Evolutionary conservation across 768 basidiomycete species (phyloP).

Genomic region (Daedalea quercina): DNA sequence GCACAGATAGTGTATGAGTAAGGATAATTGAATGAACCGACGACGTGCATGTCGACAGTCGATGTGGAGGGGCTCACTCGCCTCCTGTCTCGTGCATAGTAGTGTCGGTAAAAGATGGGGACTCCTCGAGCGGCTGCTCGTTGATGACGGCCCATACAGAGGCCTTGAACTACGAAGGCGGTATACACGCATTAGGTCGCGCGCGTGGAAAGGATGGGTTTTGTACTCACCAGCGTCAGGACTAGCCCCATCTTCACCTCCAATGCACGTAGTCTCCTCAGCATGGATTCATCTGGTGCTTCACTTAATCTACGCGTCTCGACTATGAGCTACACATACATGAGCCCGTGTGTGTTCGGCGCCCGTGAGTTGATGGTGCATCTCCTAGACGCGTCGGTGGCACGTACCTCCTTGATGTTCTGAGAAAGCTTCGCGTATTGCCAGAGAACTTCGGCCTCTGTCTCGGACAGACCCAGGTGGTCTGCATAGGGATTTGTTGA

Average conservation of each 20-base stretch:
- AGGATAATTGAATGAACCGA: neutral
- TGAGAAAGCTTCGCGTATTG: constrained; percentile 87
- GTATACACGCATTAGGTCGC: no score
- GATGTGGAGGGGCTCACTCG: no score
- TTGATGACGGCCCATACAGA: constrained; percentile 94
- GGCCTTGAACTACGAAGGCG: constrained; percentile 71
- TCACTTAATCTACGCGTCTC: constrained; percentile 67
- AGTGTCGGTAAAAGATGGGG: constrained; percentile 15
- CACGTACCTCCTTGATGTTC: constrained; percentile 63
- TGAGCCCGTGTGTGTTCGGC: neutral
- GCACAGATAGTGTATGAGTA: constrained; percentile 11
- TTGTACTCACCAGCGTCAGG: constrained; percentile 70
- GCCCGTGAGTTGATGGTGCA: neutral
- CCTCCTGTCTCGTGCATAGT: constrained; percentile 18
- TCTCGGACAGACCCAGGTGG: constrained; percentile 55
- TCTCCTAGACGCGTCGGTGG: neutral
- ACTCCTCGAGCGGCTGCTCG: constrained; percentile 46
- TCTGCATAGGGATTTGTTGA: constrained; percentile 65
- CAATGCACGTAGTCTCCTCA: constrained; percentile 69
- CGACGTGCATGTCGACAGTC: no score
- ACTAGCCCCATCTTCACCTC: constrained; percentile 96
- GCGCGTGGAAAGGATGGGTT: neutral
- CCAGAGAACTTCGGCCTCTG: constrained; percentile 82
- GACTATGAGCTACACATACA: constrained; percentile 43
- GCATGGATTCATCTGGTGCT: constrained; percentile 70